A percentile compares a stretch with the other conserved stretches of the same genome.
Conservation (phyloP, 306 rosid genomes). For the Pyrus communis region DNA sequence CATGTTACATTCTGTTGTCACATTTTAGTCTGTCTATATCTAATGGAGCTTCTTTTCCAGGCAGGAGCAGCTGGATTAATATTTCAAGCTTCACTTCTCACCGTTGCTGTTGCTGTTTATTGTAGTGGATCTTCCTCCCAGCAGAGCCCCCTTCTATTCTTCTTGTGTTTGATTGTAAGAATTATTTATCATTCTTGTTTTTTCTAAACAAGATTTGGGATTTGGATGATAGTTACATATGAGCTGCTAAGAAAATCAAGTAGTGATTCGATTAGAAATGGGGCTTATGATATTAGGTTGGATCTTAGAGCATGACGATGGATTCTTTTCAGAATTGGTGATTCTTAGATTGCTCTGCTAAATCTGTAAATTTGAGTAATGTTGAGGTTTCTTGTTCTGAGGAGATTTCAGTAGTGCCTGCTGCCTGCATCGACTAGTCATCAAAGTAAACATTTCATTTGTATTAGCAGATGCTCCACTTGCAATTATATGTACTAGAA, state of each 20-base stretch:
- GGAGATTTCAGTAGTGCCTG: too few species aligned
- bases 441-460: neutral
- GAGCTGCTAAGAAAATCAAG: neutral
- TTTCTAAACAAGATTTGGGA: neutral
- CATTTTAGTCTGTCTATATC: conserved; percentile 5
- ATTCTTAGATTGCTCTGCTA: neutral
- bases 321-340: neutral
- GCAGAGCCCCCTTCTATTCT: conserved; percentile 70
- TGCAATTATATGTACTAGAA: neutral
- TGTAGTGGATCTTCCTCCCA: conserved; percentile 62
- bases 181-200: conserved; percentile 7
- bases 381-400: neutral
- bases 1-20: conserved; percentile 4
- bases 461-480: neutral
- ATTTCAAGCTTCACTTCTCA: conserved; percentile 84
- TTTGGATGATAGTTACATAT: neutral
- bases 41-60: conserved; percentile 36
- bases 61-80: conserved; percentile 93
- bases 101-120: conserved; percentile 80
- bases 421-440: neutral
- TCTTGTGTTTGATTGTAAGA: conserved; percentile 83
- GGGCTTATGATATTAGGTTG: neutral
- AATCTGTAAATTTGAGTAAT: neutral
- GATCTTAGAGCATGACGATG: neutral
- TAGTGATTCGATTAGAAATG: neutral